Conservation (phyloP, 768 basidiomycete species). For the Kwoniella sp. region DNA sequence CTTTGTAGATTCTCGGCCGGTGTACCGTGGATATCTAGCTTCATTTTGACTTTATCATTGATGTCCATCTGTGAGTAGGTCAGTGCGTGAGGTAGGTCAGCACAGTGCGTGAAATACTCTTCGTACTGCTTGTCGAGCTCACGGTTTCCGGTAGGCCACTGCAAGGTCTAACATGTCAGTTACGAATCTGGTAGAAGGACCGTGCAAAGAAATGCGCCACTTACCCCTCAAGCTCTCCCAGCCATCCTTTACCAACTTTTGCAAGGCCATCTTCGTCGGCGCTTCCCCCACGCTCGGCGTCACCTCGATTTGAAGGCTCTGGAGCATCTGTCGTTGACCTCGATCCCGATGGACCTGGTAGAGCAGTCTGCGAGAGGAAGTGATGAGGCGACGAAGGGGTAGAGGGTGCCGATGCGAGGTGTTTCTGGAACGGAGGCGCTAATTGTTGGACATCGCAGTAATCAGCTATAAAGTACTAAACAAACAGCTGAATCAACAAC, state of each 20-base stretch:
- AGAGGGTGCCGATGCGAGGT: constrained; percentile 27
- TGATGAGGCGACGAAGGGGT: constrained; percentile 26
- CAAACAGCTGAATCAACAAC: no score
- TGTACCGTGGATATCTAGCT: constrained; percentile 52
- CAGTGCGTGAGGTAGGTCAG: constrained; percentile 15
- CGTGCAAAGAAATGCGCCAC: no score
- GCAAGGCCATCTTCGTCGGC: constrained; percentile 32
- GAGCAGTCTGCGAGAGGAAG: constrained; percentile 8
- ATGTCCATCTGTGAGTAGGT: constrained; percentile 33
- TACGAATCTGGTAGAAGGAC: no score
- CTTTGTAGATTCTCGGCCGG: constrained; percentile 77
- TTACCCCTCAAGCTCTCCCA: constrained; percentile 40
- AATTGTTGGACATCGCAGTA: no score
- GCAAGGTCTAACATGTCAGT: no score
- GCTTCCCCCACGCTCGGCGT: constrained; percentile 17
- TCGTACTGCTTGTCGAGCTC: constrained; percentile 3
- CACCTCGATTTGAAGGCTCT: neutral
- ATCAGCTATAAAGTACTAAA: neutral
- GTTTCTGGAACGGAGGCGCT: constrained; percentile 19
- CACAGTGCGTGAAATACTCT: neutral
- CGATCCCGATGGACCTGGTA: constrained; percentile 15
- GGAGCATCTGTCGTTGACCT: constrained; percentile 9
- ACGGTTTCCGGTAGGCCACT: constrained; percentile 47
- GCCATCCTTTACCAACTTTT: constrained; percentile 35
- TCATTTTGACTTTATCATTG: constrained; percentile 40